Evolutionary conservation across 2,329 filamentous ascomycete species (phyloP).

Genomic region (Sporothrix brasiliensis): DNA sequence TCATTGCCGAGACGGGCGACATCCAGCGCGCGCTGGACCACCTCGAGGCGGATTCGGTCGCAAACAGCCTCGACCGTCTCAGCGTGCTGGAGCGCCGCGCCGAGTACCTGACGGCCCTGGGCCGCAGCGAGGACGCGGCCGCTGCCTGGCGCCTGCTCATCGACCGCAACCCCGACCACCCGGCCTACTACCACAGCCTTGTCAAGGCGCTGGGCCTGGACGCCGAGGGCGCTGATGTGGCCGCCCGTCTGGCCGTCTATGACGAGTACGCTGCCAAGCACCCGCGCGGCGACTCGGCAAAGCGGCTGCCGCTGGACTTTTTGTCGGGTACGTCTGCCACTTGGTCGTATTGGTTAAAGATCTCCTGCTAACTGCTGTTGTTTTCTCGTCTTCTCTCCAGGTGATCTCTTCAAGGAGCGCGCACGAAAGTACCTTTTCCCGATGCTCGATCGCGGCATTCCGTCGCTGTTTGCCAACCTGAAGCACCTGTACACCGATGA

Average conservation of each 20-base stretch:
- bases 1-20: slow-evolving; percentile 90
- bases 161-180: slow-evolving; percentile 84
- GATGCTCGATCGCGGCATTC: slow-evolving; percentile 90
- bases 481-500: slow-evolving; percentile 85
- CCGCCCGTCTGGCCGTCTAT: slow-evolving; percentile 69
- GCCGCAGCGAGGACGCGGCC: slow-evolving; percentile 75
- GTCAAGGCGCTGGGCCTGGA: slow-evolving; percentile 63
- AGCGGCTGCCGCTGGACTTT: slow-evolving; percentile 87
- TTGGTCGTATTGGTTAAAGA: not conserved
- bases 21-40: slow-evolving; percentile 82
- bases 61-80: slow-evolving; percentile 78
- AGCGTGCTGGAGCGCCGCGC: slow-evolving; percentile 84
- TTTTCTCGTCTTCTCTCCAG: slow-evolving; percentile 44
- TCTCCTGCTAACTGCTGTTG: not conserved
- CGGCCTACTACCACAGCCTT: slow-evolving; percentile 80
- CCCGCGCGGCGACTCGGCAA: slow-evolving; percentile 80
- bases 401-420: slow-evolving; percentile 76
- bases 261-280: slow-evolving; percentile 79
- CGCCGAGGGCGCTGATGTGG: slow-evolving; percentile 61
- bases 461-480: slow-evolving; percentile 94
- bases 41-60: slow-evolving; percentile 73
- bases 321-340: slow-evolving; percentile 50
- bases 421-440: slow-evolving; percentile 77
- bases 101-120: slow-evolving; percentile 78
- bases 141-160: slow-evolving; percentile 79